Conservation (phyloP, 768 basidiomycete genomes). For the Hemileccinum impolitum region DNA sequence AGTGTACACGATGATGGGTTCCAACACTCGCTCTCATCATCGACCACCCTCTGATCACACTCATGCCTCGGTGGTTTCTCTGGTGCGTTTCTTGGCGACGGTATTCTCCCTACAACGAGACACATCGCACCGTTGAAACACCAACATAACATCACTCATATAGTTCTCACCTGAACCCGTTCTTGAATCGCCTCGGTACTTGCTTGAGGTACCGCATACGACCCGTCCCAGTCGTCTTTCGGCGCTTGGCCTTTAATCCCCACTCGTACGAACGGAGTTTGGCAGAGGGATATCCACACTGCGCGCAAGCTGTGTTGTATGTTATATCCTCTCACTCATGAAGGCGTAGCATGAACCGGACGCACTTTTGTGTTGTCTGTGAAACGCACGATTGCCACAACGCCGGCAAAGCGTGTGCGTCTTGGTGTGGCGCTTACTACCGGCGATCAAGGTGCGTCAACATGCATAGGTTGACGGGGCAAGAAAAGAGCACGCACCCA, state of each 20-base stretch:
- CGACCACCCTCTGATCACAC: background rate
- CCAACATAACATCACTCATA: conserved; percentile 13
- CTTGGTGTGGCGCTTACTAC: conserved; percentile 95
- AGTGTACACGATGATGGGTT: conserved; percentile 20
- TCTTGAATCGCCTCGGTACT: conserved; percentile 96
- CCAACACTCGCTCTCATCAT: too few species aligned
- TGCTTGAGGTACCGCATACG: conserved; percentile 92
- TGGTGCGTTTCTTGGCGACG: conserved; percentile 80
- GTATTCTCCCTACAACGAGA: conserved; percentile 78
- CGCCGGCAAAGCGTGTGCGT: conserved; percentile 96
- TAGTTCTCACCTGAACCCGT: conserved; percentile 77
- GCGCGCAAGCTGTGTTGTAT: conserved; percentile 70
- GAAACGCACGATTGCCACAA: conserved; percentile 93
- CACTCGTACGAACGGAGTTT: conserved; percentile 96
- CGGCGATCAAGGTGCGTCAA: background rate
- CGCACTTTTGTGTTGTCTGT: conserved; percentile 97
- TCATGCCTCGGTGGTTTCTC: conserved; percentile 50
- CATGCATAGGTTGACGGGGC: background rate
- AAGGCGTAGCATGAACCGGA: background rate
- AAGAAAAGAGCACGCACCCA: conserved; percentile 55
- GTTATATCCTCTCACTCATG: conserved; percentile 4
- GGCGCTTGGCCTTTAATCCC: conserved; percentile 98
- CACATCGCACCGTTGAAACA: background rate
- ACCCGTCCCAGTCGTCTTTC: conserved; percentile 99
- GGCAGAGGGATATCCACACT: conserved; percentile 95